Conservation (phyloP, 805 yeast species). For the Nakazawaea peltata region DNA sequence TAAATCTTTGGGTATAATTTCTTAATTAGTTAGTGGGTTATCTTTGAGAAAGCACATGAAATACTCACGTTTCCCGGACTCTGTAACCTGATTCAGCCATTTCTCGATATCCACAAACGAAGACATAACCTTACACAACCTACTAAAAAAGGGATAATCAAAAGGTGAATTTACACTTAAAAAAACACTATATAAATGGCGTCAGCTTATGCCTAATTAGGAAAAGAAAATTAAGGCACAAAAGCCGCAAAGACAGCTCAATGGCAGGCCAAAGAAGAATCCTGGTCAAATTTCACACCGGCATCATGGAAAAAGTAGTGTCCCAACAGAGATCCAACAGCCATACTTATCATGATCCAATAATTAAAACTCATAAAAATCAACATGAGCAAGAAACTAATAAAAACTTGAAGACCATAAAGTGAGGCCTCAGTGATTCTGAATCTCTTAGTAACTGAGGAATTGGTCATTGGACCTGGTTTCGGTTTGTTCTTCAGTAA, state of each 20-base stretch:
- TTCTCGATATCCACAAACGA: constrained; percentile 3
- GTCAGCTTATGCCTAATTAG: too few species aligned
- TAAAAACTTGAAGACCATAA: constrained; percentile 33
- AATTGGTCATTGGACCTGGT: too few species aligned
- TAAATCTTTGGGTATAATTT: too few species aligned
- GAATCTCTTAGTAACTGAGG: constrained; percentile 10
- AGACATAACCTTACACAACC: background rate
- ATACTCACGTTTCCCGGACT: too few species aligned
- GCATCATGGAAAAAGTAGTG: constrained; percentile 17
- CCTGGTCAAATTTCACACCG: background rate
- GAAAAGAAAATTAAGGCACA: too few species aligned
- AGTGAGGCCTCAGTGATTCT: constrained; percentile 22
- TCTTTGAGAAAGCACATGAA: too few species aligned
- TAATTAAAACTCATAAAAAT: constrained; percentile 40
- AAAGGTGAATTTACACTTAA: too few species aligned
- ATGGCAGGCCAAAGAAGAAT: constrained; percentile 3
- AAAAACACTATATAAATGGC: too few species aligned
- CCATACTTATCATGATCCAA: constrained; percentile 37
- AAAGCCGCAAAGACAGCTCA: too few species aligned
- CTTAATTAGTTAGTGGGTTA: too few species aligned
- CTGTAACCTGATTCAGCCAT: constrained; percentile 5
- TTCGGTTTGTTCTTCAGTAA: background rate
- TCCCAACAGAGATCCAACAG: constrained; percentile 32
- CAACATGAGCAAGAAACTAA: constrained; percentile 37
- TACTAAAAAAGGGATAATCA: too few species aligned